Base-by-base conservation (phyloP, 345 rosid genomes). In the Lepidium aucheri region DNA sequence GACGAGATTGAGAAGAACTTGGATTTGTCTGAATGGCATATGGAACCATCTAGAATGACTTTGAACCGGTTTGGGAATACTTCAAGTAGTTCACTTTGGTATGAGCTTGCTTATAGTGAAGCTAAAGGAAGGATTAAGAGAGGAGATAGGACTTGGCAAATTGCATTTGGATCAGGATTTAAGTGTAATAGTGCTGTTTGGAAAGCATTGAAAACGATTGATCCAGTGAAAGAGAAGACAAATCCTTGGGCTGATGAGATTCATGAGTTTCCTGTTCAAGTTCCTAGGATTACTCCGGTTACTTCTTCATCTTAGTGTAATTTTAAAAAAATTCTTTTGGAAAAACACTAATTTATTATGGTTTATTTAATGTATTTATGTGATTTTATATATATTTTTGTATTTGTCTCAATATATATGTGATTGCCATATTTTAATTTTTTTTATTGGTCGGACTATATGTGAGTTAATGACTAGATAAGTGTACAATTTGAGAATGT, bases 1-100 rank as follows among this genome's bases (percentile, higher is more conserved):
- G 98, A 91, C 5, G 98, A 91, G 78, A 65, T 91, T 0, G 96
- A 91, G 84, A 91, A 91, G 74, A 89, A 84, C 35, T 82, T 91
- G 7, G 87, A 86, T 40, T 80, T 91, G 3, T 74, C 76, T 1
- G 88, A 86, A 0, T 81, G 88, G 94, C 98, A 91, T 51, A 89
- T 91, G 98, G 98, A 91, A 70, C 92, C 98, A 8, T 91, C 98
- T 24, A 85, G 97, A 57, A 91, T 91, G 98, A 86, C 98, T 0
- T 78, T 91, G 1, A 77, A 83, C 70, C 78, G 96, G 71, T 91
- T 91, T 62, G 98, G 98, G 0, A 91, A 91, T 65, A 91, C 98
- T 26, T 91, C 98, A 0, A 91, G 98, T 54, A 91, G 98, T 16
- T 91, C 98, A 0, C 69, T 91, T 51, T 91, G 98, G 96, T 91